phyloP scores from a whole-genome alignment of 257 asterid species.

The Vinca minor region DNA sequence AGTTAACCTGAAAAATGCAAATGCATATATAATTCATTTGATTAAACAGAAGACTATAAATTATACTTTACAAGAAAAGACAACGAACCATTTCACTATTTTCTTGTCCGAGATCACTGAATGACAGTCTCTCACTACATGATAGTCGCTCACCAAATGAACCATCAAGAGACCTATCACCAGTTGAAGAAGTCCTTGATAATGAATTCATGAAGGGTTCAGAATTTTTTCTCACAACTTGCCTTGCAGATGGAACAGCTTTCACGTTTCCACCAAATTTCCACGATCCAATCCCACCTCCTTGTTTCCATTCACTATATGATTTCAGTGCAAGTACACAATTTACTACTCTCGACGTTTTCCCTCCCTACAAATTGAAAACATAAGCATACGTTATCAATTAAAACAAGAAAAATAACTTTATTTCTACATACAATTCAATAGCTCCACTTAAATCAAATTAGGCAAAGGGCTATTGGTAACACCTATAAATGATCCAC shows the following conservation, averaged over 20 bases:
- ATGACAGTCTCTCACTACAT: too few species aligned
- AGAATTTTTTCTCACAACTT: constrained; percentile 40
- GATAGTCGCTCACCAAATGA: constrained; percentile 27
- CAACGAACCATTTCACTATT: constrained; percentile 39
- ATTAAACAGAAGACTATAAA: neutral
- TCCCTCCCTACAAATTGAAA: constrained; percentile 53
- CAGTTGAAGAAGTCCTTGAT: constrained; percentile 43
- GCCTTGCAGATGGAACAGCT: constrained; percentile 46
- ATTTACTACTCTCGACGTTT: constrained; percentile 63
- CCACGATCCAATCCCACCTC: constrained; percentile 64
- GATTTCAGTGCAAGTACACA: constrained; percentile 75
- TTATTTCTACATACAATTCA: neutral
- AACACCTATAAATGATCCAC: too few species aligned
- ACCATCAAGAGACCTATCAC: constrained; percentile 40
- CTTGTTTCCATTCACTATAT: constrained; percentile 67
- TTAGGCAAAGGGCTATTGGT: too few species aligned
- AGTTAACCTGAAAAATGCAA: constrained; percentile 41
- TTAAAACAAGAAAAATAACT: neutral
- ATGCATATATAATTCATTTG: constrained; percentile 9
- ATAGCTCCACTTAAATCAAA: too few species aligned
- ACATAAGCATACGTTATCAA: neutral
- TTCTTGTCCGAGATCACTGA: constrained; percentile 29
- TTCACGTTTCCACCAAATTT: constrained; percentile 50
- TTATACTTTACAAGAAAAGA: constrained; percentile 12
- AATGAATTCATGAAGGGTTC: constrained; percentile 48